These are phyloP conservation scores for Phytophthora tentaculata DNA, from an alignment of 352 stramenopile genomes.

Conservation along the genomic window DNA sequence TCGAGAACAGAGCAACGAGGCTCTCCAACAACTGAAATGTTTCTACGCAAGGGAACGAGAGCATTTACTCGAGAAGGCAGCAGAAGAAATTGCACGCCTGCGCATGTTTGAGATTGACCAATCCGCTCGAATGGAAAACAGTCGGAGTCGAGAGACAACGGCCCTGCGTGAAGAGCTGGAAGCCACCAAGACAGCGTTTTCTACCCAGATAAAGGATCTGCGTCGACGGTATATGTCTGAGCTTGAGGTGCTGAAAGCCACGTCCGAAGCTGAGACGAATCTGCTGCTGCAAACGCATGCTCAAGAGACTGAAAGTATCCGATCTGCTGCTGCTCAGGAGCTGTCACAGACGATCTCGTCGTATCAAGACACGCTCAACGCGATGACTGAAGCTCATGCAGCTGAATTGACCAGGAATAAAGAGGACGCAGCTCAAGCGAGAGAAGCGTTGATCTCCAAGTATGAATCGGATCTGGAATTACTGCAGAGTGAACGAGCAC, in stretches of 20 bases:
- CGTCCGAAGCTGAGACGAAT: constrained; percentile 13
- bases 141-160: constrained; percentile 28
- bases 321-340: constrained; percentile 19
- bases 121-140: constrained; percentile 30
- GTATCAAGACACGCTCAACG: constrained; percentile 31
- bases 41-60: constrained; percentile 29
- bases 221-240: constrained; percentile 34
- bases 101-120: constrained; percentile 43
- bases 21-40: constrained; percentile 26
- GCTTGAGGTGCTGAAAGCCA: constrained; percentile 24
- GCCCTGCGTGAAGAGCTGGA: constrained; percentile 30
- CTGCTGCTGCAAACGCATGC: constrained; percentile 31
- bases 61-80: constrained; percentile 26
- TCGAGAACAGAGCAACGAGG: constrained; percentile 30
- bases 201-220: constrained; percentile 30
- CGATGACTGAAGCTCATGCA: constrained; percentile 18
- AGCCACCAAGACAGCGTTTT: constrained; percentile 10
- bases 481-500: constrained; percentile 28
- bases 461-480: constrained; percentile 32
- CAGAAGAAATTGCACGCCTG: constrained; percentile 33
- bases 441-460: constrained; percentile 32
- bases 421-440: constrained; percentile 18
- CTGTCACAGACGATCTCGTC: constrained; percentile 30
- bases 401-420: constrained; percentile 20
- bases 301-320: constrained; percentile 26